A percentile compares a stretch with the other conserved stretches of the same genome.
phyloP scores from a whole-genome alignment of 129 eudicot genomes.

The Helianthus tuberosus region DNA sequence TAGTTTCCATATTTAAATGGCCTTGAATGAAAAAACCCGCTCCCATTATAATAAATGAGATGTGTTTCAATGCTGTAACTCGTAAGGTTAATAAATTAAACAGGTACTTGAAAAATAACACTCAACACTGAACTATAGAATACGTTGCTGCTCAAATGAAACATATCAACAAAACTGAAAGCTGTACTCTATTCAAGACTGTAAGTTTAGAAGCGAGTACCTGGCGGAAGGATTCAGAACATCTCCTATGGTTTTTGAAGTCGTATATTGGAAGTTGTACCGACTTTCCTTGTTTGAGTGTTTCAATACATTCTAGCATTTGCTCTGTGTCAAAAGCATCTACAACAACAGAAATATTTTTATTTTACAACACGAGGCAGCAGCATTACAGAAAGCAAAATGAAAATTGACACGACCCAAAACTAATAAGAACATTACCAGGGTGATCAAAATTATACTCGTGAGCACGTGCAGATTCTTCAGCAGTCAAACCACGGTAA shows the following conservation, averaged over 20 bases:
- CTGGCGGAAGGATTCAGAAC: slow-evolving; percentile 87
- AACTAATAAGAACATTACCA: slow-evolving; percentile 51
- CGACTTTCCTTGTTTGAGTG: slow-evolving; percentile 68
- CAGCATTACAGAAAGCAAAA: slow-evolving; percentile 9
- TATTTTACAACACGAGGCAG: neutral
- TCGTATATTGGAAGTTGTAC: slow-evolving; percentile 94
- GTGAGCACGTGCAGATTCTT: slow-evolving; percentile 77
- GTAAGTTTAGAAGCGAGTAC: slow-evolving; percentile 35
- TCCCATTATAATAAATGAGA: neutral
- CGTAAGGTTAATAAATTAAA: neutral
- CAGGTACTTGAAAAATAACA: neutral
- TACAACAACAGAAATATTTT: slow-evolving; percentile 33
- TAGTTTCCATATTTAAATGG: neutral
- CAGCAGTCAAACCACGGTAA: slow-evolving; percentile 90
- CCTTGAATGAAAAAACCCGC: neutral
- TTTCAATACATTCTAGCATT: slow-evolving; percentile 78
- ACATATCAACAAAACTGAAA: slow-evolving; percentile 5
- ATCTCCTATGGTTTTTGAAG: slow-evolving; percentile 84
- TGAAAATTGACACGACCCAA: slow-evolving; percentile 14
- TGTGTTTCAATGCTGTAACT: neutral
- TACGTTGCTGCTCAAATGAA: neutral
- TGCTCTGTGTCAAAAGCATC: slow-evolving; percentile 99
- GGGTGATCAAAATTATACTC: slow-evolving; percentile 99
- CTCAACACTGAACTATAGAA: neutral
- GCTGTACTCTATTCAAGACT: neutral